Percentiles rank a stretch among this genome's conserved stretches.
phyloP scores from a whole-genome alignment of 768 basidiomycete species.

The Epithele typhae region DNA sequence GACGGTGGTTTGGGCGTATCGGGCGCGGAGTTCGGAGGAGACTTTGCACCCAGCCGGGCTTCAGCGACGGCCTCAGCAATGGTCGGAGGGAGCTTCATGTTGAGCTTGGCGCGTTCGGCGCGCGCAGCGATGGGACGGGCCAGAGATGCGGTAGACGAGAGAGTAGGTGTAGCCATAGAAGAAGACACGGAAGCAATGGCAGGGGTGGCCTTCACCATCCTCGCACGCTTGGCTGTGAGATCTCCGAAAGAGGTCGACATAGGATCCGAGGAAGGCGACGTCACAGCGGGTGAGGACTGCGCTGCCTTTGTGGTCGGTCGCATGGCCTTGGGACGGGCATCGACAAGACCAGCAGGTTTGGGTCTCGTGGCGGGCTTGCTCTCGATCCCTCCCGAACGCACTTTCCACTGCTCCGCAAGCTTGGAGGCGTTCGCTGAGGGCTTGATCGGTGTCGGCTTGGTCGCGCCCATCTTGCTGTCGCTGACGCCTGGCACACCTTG shows the following conservation, averaged over 20 bases:
- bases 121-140: conserved; percentile 40
- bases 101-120: conserved; percentile 17
- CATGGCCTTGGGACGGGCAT: conserved; percentile 5
- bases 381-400: neutral
- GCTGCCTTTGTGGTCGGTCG: conserved; percentile 10
- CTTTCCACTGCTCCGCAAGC: conserved; percentile 8
- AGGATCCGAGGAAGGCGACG: neutral
- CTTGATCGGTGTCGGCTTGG: conserved; percentile 3
- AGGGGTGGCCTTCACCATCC: conserved; percentile 55
- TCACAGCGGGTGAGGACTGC: conserved; percentile 15
- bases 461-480: neutral
- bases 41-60: neutral
- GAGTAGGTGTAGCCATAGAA: conserved; percentile 65
- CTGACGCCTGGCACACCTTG: neutral
- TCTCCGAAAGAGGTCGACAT: conserved; percentile 9
- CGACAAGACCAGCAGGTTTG: neutral
- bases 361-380: neutral
- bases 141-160: conserved; percentile 75
- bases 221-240: conserved; percentile 22
- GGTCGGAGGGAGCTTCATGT: conserved; percentile 34
- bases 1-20: neutral
- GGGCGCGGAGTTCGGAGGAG: neutral
- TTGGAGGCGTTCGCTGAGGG: conserved; percentile 6
- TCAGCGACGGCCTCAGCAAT: conserved; percentile 15
- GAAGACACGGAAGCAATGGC: conserved; percentile 68